Evolutionary conservation across 257 asterid species (phyloP), one percentile per base, ranked within the genome.

Genomic region (Scutellaria minor): DNA sequence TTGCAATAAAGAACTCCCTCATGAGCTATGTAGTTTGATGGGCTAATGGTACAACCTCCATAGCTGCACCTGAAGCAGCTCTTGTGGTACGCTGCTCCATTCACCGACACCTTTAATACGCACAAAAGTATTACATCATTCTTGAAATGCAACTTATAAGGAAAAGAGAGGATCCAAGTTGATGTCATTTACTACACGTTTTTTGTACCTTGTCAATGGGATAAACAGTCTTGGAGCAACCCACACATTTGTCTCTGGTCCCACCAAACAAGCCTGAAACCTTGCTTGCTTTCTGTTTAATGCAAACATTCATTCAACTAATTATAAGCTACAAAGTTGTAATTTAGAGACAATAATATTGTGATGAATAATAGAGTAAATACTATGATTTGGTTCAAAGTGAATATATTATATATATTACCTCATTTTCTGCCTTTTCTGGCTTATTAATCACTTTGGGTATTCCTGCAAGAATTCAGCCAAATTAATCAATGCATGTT

Each of bases 21-120:
- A 14, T 84, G 90, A 0, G 94, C 92, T 6, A 87, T 91, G 37
- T 81, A 84, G 81, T 91, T 91, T 1, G 97, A 89, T 14, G 95
- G 96, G 68, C 90, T 89, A 9, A 87, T 89, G 45, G 89, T 83
- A 10, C 97, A 91, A 0, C 97, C 97, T 65, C 96, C 97, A 35
- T 79, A 76, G 71, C 77, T 82, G 78, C 97, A 91, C 69, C 82
- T 89, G 90, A 91, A 89, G 85, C 97, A 91, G 65, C 83, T 72
- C 83, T 68, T 85, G 81, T 91, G 96, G 83, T 91, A 91, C 22
- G 93, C 72, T 6, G 82, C 63, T 42, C 86, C 88, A 35, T 91
- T 86, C 72, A 91, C 96, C 0, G 82, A 56, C 0, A 91, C 90
- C 93, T 84, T 41, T 20, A 37, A 39, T 22, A 15, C 6, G 5